A percentile compares a stretch with the other conserved stretches of the same genome.
Conservation (phyloP, 192 early-diverging fungal species). For the Powellomyces hirtus region DNA sequence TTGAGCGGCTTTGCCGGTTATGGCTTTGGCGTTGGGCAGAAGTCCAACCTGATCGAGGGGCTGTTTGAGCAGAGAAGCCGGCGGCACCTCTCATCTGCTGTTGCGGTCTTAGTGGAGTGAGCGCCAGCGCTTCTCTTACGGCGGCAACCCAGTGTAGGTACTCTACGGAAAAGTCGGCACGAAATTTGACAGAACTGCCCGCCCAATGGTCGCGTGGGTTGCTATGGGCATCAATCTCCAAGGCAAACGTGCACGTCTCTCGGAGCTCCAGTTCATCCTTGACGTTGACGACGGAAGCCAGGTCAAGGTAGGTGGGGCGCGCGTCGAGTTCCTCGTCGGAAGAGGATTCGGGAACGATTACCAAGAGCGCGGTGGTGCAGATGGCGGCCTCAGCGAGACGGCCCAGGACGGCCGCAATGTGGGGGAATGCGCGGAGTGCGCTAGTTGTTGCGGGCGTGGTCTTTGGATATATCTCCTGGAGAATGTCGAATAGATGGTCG, state of each 20-base stretch:
- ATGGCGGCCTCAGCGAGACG: constrained; percentile 8
- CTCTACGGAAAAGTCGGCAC: constrained; percentile 10
- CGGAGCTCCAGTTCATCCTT: constrained; percentile 7
- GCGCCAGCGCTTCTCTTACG: background rate
- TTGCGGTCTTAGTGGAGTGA: background rate
- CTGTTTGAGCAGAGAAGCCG: background rate
- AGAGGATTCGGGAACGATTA: background rate
- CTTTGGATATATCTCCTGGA: constrained; percentile 8
- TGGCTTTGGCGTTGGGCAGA: background rate
- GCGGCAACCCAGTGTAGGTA: constrained; percentile 13
- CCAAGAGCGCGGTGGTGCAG: background rate
- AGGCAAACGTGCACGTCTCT: constrained; percentile 12
- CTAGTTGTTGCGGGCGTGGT: constrained; percentile 6
- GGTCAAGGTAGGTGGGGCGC: constrained; percentile 2
- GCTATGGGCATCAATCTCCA: background rate
- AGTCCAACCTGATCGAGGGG: no score
- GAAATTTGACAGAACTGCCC: background rate
- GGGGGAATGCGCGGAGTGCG: background rate
- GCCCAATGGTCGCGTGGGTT: background rate
- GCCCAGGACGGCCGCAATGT: constrained; percentile 1
- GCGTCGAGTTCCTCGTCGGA: background rate
- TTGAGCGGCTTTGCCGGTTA: background rate
- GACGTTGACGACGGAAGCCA: background rate
- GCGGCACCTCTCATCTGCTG: background rate
- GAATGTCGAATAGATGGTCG: background rate